phyloP scores from a whole-genome alignment of 1,284 basidiomycete species.

The Phlebopus sp. region DNA sequence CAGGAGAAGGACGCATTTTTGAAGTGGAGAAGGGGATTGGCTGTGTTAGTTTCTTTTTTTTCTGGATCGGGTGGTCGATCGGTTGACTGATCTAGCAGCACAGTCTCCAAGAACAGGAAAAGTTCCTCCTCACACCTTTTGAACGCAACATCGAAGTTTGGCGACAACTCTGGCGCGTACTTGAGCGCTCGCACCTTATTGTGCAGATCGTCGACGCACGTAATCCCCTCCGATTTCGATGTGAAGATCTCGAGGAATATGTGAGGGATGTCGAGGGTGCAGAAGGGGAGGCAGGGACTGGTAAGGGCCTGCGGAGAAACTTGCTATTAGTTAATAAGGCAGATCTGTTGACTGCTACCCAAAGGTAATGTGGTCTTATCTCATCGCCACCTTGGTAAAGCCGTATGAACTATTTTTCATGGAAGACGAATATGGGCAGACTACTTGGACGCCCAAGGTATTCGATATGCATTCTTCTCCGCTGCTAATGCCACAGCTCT shows the following conservation, averaged over 20 bases:
- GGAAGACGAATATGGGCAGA: conserved; percentile 81
- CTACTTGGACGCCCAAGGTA: conserved; percentile 82
- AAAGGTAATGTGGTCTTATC: conserved; percentile 62
- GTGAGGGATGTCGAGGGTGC: conserved; percentile 76
- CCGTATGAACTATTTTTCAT: conserved; percentile 10
- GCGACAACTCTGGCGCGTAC: conserved; percentile 93
- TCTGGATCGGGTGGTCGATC: not conserved
- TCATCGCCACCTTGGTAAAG: conserved; percentile 17
- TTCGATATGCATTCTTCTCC: conserved; percentile 95
- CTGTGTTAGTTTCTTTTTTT: conserved; percentile 57
- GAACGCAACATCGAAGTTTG: conserved; percentile 96
- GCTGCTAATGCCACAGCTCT: conserved; percentile 86
- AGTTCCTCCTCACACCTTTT: conserved; percentile 88
- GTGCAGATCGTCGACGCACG: conserved; percentile 96
- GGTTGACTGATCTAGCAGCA: no score
- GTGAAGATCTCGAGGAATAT: conserved; percentile 89
- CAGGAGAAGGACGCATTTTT: conserved; percentile 88
- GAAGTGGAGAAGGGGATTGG: conserved; percentile 89
- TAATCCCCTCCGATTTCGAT: conserved; percentile 89
- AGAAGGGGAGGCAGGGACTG: conserved; percentile 76
- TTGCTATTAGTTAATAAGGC: conserved; percentile 96
- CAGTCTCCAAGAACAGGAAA: conserved; percentile 77
- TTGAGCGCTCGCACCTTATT: conserved; percentile 90
- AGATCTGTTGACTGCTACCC: conserved; percentile 85
- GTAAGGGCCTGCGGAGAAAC: conserved; percentile 66